Evolutionary conservation across 2,329 filamentous ascomycete species (phyloP).

Genomic region (Chaetomiaceae sp.): DNA sequence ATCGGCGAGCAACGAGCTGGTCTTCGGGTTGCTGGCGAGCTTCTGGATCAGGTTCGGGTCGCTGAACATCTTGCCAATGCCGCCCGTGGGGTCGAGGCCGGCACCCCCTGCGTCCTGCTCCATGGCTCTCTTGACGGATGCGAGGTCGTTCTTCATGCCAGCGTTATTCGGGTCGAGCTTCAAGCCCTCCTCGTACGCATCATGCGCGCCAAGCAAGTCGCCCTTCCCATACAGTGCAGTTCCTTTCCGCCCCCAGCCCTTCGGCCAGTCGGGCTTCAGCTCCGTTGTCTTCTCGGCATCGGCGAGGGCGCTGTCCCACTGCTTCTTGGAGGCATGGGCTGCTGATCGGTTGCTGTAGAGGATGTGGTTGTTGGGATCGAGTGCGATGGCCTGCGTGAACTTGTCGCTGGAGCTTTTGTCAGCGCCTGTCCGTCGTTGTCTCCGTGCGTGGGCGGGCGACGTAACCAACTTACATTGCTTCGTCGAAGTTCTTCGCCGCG

Average conservation of each 20-base stretch:
- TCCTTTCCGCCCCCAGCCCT: conserved; percentile 92
- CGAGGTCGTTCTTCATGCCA: conserved; percentile 82
- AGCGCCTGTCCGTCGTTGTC: conserved; percentile 7
- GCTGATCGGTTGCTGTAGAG: conserved; percentile 96
- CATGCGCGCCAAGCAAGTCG: conserved; percentile 75
- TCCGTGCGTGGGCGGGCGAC: background rate
- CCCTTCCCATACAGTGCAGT: conserved; percentile 82
- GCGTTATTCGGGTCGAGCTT: conserved; percentile 89
- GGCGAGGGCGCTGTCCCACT: conserved; percentile 76
- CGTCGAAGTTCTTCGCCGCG: conserved; percentile 91
- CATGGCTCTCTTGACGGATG: conserved; percentile 81
- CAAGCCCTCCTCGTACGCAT: conserved; percentile 90
- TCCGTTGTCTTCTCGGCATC: conserved; percentile 92
- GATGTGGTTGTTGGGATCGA: conserved; percentile 88
- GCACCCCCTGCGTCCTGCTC: conserved; percentile 54
- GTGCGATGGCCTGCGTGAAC: conserved; percentile 85
- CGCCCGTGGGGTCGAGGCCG: conserved; percentile 56
- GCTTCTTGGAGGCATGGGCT: conserved; percentile 78
- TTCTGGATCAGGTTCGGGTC: conserved; percentile 88
- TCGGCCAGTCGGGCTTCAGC: conserved; percentile 96
- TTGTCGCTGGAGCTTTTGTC: conserved; percentile 60
- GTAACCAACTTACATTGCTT: conserved; percentile 80
- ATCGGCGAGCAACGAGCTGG: conserved; percentile 71
- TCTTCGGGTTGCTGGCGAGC: conserved; percentile 92
- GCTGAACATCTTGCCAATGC: conserved; percentile 88